These are phyloP conservation scores for Acer campestre DNA, from an alignment of 345 rosid genomes.

Conservation along the genomic window DNA sequence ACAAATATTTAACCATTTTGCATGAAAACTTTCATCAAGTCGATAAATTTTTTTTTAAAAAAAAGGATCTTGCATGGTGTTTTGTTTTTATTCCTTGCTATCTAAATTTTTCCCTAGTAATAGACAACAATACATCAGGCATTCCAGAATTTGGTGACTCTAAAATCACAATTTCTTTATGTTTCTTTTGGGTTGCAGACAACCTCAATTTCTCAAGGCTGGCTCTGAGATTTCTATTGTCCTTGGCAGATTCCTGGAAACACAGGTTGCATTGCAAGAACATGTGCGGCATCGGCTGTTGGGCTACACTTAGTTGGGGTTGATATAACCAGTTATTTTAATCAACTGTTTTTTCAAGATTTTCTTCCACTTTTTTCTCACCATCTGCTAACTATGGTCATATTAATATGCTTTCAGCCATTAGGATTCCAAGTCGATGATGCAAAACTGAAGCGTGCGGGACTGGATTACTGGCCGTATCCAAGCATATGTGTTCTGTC, in stretches of 20 bases:
- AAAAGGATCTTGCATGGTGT: background rate
- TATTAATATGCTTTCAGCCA: slow-evolving; percentile 55
- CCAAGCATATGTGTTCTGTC: slow-evolving; percentile 34
- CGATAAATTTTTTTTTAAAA: background rate
- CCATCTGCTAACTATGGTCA: background rate
- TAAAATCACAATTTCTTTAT: background rate
- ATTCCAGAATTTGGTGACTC: background rate
- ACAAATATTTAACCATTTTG: background rate
- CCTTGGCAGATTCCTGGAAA: slow-evolving; percentile 90
- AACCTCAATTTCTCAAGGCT: slow-evolving; percentile 31
- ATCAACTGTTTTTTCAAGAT: background rate
- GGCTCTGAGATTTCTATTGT: slow-evolving; percentile 37
- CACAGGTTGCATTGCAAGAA: slow-evolving; percentile 97
- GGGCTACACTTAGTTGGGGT: slow-evolving; percentile 92
- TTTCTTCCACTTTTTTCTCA: background rate
- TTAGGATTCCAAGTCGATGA: slow-evolving; percentile 89
- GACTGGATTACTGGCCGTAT: slow-evolving; percentile 99
- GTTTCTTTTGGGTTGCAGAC: slow-evolving; percentile 34
- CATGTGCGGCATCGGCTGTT: slow-evolving; percentile 90
- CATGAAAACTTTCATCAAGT: background rate
- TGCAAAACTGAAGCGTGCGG: slow-evolving; percentile 88
- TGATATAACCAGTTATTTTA: background rate
- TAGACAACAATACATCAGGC: background rate
- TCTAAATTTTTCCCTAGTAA: background rate
- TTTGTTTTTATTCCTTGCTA: background rate